phyloP scores from a whole-genome alignment of 148 eudicot species.

The Rheum nobile region DNA sequence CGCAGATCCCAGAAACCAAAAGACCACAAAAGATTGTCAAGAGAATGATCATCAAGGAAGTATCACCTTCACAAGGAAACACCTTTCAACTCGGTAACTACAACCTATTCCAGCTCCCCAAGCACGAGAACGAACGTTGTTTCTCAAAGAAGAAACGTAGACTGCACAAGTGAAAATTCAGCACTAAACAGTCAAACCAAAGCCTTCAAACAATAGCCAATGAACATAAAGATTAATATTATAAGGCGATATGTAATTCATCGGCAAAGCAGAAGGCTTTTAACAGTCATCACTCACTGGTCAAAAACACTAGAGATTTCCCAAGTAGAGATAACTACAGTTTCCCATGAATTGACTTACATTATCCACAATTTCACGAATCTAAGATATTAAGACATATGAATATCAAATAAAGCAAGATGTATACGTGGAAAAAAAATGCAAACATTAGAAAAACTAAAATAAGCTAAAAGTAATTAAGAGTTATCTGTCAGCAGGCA shows the following conservation, averaged over 20 bases:
- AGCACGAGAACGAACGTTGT: slow-evolving; percentile 95
- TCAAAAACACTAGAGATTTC: not conserved
- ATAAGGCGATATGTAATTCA: not conserved
- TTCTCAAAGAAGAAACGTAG: slow-evolving; percentile 77
- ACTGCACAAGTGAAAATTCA: slow-evolving; percentile 26
- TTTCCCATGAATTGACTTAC: not conserved
- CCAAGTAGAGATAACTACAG: not conserved
- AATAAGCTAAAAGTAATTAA: not conserved
- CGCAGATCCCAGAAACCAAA: not conserved
- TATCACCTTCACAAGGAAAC: slow-evolving; percentile 84
- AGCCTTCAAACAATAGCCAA: not conserved
- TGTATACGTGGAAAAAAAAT: not conserved
- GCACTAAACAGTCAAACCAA: slow-evolving; percentile 9
- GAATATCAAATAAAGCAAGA: not conserved
- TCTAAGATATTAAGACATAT: not conserved
- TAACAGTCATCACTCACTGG: not conserved
- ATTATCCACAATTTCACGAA: not conserved
- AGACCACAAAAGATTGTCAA: not conserved
- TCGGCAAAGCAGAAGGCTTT: not conserved
- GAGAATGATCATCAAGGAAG: not conserved
- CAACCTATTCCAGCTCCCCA: slow-evolving; percentile 99
- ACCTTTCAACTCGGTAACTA: slow-evolving; percentile 85
- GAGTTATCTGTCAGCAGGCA: not conserved
- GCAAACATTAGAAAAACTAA: not conserved
- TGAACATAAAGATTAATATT: not conserved